Conservation (phyloP, 2,329 filamentous ascomycete species). For the Microdochium paspali region DNA sequence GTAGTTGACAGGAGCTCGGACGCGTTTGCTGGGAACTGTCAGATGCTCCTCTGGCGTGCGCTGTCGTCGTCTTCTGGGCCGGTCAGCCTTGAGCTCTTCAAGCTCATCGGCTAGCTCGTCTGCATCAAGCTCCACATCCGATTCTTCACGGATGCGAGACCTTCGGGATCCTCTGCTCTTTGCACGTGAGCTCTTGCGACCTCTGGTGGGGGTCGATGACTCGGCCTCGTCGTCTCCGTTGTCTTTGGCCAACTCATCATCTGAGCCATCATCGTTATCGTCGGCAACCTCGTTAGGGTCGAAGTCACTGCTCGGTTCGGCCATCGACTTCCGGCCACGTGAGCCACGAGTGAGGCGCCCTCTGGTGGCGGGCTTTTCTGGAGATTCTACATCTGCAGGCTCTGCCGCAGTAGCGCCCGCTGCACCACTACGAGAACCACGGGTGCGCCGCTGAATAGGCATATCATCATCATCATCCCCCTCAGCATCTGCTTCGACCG, state of each 20-base stretch:
- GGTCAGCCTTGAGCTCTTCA: constrained; percentile 47
- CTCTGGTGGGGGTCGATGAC: constrained; percentile 38
- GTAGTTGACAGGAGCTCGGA: constrained; percentile 69
- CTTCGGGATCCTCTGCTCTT: constrained; percentile 33
- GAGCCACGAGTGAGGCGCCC: constrained; percentile 39
- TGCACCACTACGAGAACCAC: constrained; percentile 17
- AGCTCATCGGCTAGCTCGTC: constrained; percentile 60
- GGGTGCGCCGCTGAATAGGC: constrained; percentile 36
- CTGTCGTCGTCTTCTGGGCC: constrained; percentile 39
- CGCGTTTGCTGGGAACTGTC: constrained; percentile 37
- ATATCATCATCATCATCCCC: constrained; percentile 37
- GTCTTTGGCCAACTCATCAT: constrained; percentile 34
- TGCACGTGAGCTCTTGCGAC: constrained; percentile 26
- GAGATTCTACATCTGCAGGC: constrained; percentile 10
- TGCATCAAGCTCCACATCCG: constrained; percentile 48
- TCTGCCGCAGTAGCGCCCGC: constrained; percentile 9
- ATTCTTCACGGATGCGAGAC: constrained; percentile 39
- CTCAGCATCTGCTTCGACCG: constrained; percentile 20
- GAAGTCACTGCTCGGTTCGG: constrained; percentile 52
- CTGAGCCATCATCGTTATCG: constrained; percentile 48
- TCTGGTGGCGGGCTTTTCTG: constrained; percentile 20
- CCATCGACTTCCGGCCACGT: constrained; percentile 33
- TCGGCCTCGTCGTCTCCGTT: constrained; percentile 34
- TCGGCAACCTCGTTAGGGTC: constrained; percentile 51
- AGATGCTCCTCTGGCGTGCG: constrained; percentile 53